phyloP scores from a whole-genome alignment of 306 rosid species.

The Vigna angularis region DNA sequence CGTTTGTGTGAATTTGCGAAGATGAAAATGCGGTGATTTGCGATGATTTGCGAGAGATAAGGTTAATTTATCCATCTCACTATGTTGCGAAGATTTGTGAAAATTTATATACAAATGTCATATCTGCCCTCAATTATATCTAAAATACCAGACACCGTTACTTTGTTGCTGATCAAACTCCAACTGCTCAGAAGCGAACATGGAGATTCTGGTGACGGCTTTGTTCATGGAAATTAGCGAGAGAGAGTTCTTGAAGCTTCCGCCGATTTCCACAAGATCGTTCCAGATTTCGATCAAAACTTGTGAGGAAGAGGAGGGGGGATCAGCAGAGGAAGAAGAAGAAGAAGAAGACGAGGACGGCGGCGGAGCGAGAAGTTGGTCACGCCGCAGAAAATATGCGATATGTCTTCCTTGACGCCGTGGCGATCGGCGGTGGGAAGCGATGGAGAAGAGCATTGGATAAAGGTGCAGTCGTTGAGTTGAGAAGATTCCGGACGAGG shows the following conservation, averaged over 20 bases:
- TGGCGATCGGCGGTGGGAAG: conserved; percentile 41
- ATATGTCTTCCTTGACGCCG: conserved; percentile 62
- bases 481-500: conserved; percentile 38
- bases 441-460: conserved; percentile 25
- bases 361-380: conserved; percentile 90
- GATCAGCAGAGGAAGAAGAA: conserved; percentile 28
- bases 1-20: too few species aligned
- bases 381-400: conserved; percentile 74
- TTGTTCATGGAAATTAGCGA: conserved; percentile 72
- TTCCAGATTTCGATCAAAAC: conserved; percentile 70
- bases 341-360: conserved; percentile 47
- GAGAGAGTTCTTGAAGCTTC: conserved; percentile 74
- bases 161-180: conserved; percentile 43
- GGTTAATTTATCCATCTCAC: too few species aligned
- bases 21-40: too few species aligned
- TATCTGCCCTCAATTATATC: too few species aligned
- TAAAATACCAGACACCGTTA: background rate
- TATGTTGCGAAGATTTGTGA: too few species aligned
- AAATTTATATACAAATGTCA: too few species aligned
- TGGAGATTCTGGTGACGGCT: conserved; percentile 79
- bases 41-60: too few species aligned
- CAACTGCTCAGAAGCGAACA: conserved; percentile 67
- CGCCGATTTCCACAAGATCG: conserved; percentile 89
- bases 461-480: conserved; percentile 28
- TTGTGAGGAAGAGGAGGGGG: conserved; percentile 40